Evolutionary conservation across 495 filamentous ascomycete species (phyloP).

Genomic region (Cudoniella acicularis): DNA sequence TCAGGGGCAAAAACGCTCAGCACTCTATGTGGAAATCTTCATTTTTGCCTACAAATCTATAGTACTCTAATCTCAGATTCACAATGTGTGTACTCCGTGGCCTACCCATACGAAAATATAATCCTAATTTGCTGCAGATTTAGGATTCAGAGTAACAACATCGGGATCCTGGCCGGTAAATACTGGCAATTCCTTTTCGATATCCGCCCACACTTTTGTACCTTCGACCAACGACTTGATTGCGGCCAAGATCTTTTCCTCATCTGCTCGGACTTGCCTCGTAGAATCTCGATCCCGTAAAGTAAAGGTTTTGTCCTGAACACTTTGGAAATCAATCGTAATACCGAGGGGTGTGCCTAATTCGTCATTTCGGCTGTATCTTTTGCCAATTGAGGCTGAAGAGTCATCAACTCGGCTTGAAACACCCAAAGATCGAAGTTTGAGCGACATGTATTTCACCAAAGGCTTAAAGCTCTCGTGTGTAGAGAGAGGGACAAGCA

Average conservation of each 20-base stretch:
- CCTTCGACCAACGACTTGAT: constrained; percentile 56
- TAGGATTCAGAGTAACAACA: constrained; percentile 22
- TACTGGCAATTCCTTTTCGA: constrained; percentile 53
- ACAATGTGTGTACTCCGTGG: too few relatives aligned
- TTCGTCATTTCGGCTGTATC: constrained; percentile 71
- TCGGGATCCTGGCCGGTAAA: constrained; percentile 54
- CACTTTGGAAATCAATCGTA: constrained; percentile 71
- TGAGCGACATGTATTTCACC: constrained; percentile 51
- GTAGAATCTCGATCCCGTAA: constrained; percentile 69
- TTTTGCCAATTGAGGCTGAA: constrained; percentile 68
- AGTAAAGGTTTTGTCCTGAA: constrained; percentile 68
- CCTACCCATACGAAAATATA: neutral
- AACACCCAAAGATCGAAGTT: constrained; percentile 56
- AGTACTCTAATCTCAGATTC: neutral
- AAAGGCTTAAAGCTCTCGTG: constrained; percentile 58
- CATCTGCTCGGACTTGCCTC: constrained; percentile 63
- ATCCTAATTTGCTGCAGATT: neutral
- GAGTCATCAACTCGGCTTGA: constrained; percentile 65
- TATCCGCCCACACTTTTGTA: constrained; percentile 56
- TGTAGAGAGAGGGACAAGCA: constrained; percentile 67
- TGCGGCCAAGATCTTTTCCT: constrained; percentile 60
- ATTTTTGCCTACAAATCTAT: neutral
- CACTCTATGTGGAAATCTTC: neutral
- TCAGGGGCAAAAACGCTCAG: too few relatives aligned
- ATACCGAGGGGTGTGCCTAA: constrained; percentile 68